phyloP scores from a whole-genome alignment of 306 rosid species.

The Cucumis sativus region DNA sequence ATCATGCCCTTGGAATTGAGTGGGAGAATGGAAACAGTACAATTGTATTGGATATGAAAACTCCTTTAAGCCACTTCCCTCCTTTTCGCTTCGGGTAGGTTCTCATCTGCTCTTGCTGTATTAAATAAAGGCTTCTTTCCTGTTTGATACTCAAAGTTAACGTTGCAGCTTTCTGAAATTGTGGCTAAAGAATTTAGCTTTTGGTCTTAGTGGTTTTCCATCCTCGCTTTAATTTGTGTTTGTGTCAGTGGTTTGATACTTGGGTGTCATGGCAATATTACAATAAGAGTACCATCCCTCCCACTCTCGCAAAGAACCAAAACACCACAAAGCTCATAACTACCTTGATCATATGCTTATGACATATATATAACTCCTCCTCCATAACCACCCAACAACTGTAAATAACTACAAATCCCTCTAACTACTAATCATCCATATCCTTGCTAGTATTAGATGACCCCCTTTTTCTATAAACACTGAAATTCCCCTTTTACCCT shows the following conservation, averaged over 20 bases:
- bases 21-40: conserved; percentile 71
- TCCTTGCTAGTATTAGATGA: no score
- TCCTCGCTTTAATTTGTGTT: background rate
- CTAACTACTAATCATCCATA: no score
- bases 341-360: no score
- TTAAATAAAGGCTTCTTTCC: background rate
- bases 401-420: no score
- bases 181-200: background rate
- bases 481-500: no score
- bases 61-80: conserved; percentile 94
- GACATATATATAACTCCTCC: no score
- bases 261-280: background rate
- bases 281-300: no score
- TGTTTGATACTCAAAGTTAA: background rate
- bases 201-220: background rate
- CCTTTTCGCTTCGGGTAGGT: conserved; percentile 96
- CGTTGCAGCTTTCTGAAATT: background rate
- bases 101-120: conserved; percentile 12
- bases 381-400: no score
- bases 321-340: no score
- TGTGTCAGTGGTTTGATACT: background rate
- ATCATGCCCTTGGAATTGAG: conserved; percentile 56
- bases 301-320: no score
- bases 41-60: conserved; percentile 81
- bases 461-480: no score